phyloP scores from a whole-genome alignment of 495 filamentous ascomycete genomes.

The Aspergillus sclerotiicarbonarius region DNA sequence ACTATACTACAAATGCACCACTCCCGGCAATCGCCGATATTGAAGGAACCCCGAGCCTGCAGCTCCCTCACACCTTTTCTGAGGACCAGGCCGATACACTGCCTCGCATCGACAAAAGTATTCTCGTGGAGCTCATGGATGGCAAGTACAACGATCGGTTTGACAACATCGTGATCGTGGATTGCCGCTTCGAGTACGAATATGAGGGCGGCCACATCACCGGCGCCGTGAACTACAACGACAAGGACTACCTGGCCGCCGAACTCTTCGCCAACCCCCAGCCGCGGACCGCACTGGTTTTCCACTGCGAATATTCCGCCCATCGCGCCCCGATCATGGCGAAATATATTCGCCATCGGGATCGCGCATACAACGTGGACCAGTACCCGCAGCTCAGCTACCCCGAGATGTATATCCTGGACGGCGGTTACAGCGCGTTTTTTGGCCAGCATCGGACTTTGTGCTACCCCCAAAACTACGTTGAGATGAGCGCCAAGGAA shows the following conservation, averaged over 20 bases:
- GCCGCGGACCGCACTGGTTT: constrained; percentile 74
- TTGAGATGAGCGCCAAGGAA: constrained; percentile 88
- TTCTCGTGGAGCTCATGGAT: constrained; percentile 81
- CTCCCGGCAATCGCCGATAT: constrained; percentile 77
- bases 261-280: constrained; percentile 71
- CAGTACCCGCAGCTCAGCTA: constrained; percentile 85
- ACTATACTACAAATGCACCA: constrained; percentile 49
- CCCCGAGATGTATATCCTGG: constrained; percentile 94
- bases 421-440: constrained; percentile 94
- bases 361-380: constrained; percentile 78
- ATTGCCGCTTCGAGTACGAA: constrained; percentile 98
- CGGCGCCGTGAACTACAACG: constrained; percentile 90
- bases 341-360: constrained; percentile 75
- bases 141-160: constrained; percentile 74
- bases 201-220: constrained; percentile 95
- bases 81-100: constrained; percentile 79
- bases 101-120: constrained; percentile 78
- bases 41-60: constrained; percentile 63
- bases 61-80: constrained; percentile 80
- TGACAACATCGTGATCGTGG: constrained; percentile 78
- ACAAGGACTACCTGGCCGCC: constrained; percentile 79
- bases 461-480: constrained; percentile 92
- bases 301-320: constrained; percentile 98
- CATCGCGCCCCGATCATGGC: constrained; percentile 95
- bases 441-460: constrained; percentile 71